Evolutionary conservation across 495 filamentous ascomycete genomes (phyloP).

Genomic region (Xeromyces bisporus): DNA sequence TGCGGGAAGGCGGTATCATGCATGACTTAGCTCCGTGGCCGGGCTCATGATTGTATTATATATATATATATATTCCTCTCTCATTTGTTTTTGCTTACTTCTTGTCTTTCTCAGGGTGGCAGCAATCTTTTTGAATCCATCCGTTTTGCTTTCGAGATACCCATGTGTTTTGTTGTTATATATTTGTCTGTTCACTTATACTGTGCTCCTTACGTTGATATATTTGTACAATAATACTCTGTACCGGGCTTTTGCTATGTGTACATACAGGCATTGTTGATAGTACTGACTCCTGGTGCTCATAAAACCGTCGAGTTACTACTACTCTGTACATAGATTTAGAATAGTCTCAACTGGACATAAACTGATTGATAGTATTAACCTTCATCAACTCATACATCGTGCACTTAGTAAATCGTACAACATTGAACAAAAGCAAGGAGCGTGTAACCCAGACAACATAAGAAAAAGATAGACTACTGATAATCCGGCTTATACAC

Average conservation of each 20-base stretch:
- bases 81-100: background rate
- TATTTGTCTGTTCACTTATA: background rate
- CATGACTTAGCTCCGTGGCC: slow-evolving; percentile 9
- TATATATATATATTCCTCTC: background rate
- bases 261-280: too few relatives aligned
- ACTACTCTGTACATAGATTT: too few relatives aligned
- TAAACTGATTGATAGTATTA: too few relatives aligned
- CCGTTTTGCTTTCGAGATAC: background rate
- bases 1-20: slow-evolving; percentile 2
- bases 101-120: background rate
- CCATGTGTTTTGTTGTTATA: background rate
- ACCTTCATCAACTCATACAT: too few relatives aligned
- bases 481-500: slow-evolving; percentile 38
- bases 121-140: background rate
- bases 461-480: background rate
- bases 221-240: too few relatives aligned
- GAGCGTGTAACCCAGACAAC: background rate
- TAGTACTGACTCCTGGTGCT: too few relatives aligned
- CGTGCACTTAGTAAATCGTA: too few relatives aligned
- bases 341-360: too few relatives aligned
- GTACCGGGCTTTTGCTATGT: too few relatives aligned
- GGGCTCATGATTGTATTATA: background rate
- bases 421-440: background rate
- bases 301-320: too few relatives aligned
- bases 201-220: too few relatives aligned